Evolutionary conservation across 2,329 filamentous ascomycete species (phyloP).

Genomic region (Neofusicoccum kwambonambiense): DNA sequence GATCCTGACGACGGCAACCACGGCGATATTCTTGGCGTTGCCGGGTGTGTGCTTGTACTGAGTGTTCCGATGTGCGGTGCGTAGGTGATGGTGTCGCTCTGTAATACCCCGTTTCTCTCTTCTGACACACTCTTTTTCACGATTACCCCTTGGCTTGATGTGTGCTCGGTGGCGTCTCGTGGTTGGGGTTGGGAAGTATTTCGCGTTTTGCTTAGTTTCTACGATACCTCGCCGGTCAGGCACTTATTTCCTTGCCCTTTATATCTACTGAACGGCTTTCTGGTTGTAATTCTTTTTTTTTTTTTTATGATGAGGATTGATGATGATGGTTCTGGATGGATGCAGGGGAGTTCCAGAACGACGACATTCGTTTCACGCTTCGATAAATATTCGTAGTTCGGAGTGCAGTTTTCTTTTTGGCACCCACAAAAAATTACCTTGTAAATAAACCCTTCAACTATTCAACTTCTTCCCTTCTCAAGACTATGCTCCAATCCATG

Average conservation of each 20-base stretch:
- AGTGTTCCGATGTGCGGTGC: not conserved
- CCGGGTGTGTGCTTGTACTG: slow-evolving; percentile 20
- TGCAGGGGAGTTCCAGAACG: not conserved
- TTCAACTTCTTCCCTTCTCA: no score
- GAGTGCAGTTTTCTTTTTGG: no score
- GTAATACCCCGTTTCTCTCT: not conserved
- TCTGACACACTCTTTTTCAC: not conserved
- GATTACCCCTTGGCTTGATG: no score
- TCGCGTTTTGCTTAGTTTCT: not conserved
- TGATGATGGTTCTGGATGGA: not conserved
- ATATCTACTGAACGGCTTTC: not conserved
- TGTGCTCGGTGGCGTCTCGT: no score
- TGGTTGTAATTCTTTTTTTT: not conserved
- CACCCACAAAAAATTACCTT: no score
- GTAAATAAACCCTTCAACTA: no score
- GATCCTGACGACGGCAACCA: slow-evolving; percentile 31
- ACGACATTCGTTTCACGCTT: not conserved
- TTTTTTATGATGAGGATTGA: not conserved
- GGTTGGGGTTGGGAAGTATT: no score
- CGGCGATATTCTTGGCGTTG: slow-evolving; percentile 26
- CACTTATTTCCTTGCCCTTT: not conserved
- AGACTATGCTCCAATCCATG: no score
- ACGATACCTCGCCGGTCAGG: not conserved
- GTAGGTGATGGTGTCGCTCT: not conserved
- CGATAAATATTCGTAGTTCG: not conserved